Conservation (phyloP, 495 filamentous ascomycete species). For the Penicillium cataractarum region DNA sequence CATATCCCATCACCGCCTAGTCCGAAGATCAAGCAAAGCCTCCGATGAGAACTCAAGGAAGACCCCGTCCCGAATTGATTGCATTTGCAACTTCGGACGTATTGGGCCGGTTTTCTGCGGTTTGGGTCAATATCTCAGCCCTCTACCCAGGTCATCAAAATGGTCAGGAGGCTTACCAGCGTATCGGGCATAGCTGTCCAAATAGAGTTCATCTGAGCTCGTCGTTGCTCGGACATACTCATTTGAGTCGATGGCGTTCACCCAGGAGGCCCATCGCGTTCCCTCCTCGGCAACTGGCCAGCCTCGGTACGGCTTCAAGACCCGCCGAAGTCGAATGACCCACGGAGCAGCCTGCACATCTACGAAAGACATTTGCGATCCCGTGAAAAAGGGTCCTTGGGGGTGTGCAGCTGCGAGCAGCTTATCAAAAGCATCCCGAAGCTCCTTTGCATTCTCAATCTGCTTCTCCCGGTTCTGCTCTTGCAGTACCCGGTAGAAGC, state of each 20-base stretch:
- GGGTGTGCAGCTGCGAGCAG: constrained; percentile 72
- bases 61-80: constrained; percentile 57
- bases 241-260: constrained; percentile 78
- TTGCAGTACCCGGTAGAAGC: constrained; percentile 79
- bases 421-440: constrained; percentile 69
- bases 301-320: constrained; percentile 77
- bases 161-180: constrained; percentile 50
- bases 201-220: constrained; percentile 72
- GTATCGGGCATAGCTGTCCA: constrained; percentile 72
- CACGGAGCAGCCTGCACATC: constrained; percentile 91
- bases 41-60: constrained; percentile 40
- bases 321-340: constrained; percentile 72
- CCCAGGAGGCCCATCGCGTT: constrained; percentile 75
- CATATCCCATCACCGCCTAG: not conserved
- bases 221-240: constrained; percentile 77
- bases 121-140: constrained; percentile 21
- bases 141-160: not conserved
- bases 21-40: not conserved
- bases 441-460: constrained; percentile 61
- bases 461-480: constrained; percentile 70
- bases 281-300: constrained; percentile 75
- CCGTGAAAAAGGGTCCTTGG: constrained; percentile 82
- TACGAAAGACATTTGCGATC: constrained; percentile 70
- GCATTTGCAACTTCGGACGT: constrained; percentile 62
- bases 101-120: constrained; percentile 60